Percentiles rank a stretch among this genome's conserved stretches.
Evolutionary conservation across 768 basidiomycete species (phyloP).

Genomic region (Tylopilus rubrobrunneus): DNA sequence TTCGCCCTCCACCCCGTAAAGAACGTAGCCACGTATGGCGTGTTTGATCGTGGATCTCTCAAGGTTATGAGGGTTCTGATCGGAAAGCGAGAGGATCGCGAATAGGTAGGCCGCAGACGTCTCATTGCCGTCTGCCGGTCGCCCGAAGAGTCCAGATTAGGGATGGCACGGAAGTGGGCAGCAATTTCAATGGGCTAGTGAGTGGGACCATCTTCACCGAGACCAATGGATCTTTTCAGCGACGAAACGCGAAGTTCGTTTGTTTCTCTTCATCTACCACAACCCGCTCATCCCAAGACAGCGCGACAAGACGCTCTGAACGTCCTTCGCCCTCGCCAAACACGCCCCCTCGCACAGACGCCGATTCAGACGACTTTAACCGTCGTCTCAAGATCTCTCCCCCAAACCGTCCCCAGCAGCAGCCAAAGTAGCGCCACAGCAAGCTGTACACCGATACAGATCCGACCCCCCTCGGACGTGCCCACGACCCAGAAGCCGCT

Average conservation of each 20-base stretch:
- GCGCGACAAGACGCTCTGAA: constrained; percentile 44
- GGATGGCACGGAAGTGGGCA: constrained; percentile 80
- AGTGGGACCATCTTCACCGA: constrained; percentile 92
- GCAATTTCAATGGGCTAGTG: constrained; percentile 94
- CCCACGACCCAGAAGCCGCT: constrained; percentile 60
- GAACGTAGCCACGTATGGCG: constrained; percentile 79
- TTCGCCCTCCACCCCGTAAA: constrained; percentile 72
- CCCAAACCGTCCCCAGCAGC: constrained; percentile 35
- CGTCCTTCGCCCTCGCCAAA: constrained; percentile 32
- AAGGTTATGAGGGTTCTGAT: constrained; percentile 91
- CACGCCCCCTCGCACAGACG: constrained; percentile 35
- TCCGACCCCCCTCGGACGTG: constrained; percentile 55
- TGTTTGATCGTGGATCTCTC: constrained; percentile 75
- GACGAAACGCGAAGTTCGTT: constrained; percentile 57
- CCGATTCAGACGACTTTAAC: constrained; percentile 71
- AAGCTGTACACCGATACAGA: constrained; percentile 72
- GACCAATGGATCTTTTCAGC: constrained; percentile 81
- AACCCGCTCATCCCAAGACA: constrained; percentile 17
- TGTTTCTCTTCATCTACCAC: background rate
- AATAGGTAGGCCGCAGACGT: constrained; percentile 89
- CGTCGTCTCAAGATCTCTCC: constrained; percentile 67
- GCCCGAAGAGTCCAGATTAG: constrained; percentile 87
- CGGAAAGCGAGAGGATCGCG: constrained; percentile 76
- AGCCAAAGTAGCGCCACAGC: constrained; percentile 32
- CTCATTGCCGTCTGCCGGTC: constrained; percentile 94